Conservation (phyloP, 202 grass and related monocot genomes). For the Saccharum hybrid region DNA sequence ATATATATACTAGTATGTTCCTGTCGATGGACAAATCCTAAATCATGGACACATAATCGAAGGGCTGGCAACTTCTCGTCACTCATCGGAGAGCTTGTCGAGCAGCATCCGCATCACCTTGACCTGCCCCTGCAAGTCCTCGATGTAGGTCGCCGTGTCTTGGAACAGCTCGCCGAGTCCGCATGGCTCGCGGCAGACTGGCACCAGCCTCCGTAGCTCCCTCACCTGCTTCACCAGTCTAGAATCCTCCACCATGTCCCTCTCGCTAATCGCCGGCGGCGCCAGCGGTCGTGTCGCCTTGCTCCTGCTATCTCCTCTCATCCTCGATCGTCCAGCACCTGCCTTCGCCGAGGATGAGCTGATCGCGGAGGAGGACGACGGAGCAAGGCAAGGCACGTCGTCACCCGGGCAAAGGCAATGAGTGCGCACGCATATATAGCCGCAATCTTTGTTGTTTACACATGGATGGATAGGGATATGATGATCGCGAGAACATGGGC, state of each 20-base stretch:
- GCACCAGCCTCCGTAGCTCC: slow-evolving; percentile 60
- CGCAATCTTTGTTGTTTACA: slow-evolving; percentile 64
- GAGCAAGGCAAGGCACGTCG: slow-evolving; percentile 12
- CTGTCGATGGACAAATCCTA: neutral
- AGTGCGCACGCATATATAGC: slow-evolving; percentile 51
- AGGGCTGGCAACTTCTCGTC: neutral
- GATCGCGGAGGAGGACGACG: neutral
- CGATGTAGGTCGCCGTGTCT: slow-evolving; percentile 54
- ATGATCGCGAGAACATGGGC: slow-evolving; percentile 28
- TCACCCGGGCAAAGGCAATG: slow-evolving; percentile 12
- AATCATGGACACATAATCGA: neutral
- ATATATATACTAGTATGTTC: neutral
- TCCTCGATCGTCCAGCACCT: slow-evolving; percentile 1
- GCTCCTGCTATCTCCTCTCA: slow-evolving; percentile 33
- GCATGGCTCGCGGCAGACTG: slow-evolving; percentile 40
- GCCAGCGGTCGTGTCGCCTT: neutral
- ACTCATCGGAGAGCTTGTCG: slow-evolving; percentile 55
- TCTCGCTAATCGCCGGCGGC: slow-evolving; percentile 20
- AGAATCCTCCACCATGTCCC: slow-evolving; percentile 21
- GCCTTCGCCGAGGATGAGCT: neutral
- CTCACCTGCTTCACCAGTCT: slow-evolving; percentile 52
- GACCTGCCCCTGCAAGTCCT: slow-evolving; percentile 52
- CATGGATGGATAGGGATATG: slow-evolving; percentile 32
- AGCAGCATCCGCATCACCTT: slow-evolving; percentile 54
- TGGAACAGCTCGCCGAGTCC: slow-evolving; percentile 54